Evolutionary conservation across 441 rosid genomes (phyloP), one percentile per base, ranked within the genome.

Genomic region (Metrosideros polymorpha): DNA sequence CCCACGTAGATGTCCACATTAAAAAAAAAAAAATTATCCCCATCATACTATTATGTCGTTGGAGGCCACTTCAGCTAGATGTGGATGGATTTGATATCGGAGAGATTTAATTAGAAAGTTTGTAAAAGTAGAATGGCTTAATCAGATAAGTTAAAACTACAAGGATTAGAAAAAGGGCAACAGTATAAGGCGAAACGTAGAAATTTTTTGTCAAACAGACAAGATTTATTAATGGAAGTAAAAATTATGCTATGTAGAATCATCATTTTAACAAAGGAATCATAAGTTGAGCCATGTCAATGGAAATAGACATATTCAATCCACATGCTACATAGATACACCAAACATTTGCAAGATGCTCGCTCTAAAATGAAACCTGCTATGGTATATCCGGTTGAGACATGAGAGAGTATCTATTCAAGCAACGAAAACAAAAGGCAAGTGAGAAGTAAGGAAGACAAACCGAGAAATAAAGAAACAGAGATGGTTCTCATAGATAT

Each of bases 11-110:
- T 4, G 14, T 57, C 63, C 17, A 27, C 32, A 12, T 57, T 25
- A 52, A 6, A 52, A 12, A 10, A n/a, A n/a, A n/a, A 12, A 2
- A 3, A 53, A 7, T n/a, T 1, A 22, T 12, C 1, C 30, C 9
- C 7, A 12, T 27, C 2, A 12, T n/a, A n/a, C 32, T 0, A 14
- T 57, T 6, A 12, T 0, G 0, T 12, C 0, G 0, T 5, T n/a
- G 3, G 32, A n/a, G 4, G 66, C 4, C 35, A 57, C 18, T 57
- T n/a, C 9, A 57, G 4, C 17, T 57, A 3, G 35, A 57, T 57
- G 2, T 0, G 0, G 1, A n/a, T 57, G 1, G 66, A 57, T n/a
- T 57, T 57, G 4, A 6, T 7, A 7, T 0, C 0, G 0, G 66
- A 57, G 18, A 3, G 0, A n/a, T 8, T 57, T 57, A n/a, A 43